A percentile compares a stretch with the other conserved stretches of the same genome.
phyloP scores from a whole-genome alignment of 192 early-diverging fungal genomes.

The Chytriomyces sp. region DNA sequence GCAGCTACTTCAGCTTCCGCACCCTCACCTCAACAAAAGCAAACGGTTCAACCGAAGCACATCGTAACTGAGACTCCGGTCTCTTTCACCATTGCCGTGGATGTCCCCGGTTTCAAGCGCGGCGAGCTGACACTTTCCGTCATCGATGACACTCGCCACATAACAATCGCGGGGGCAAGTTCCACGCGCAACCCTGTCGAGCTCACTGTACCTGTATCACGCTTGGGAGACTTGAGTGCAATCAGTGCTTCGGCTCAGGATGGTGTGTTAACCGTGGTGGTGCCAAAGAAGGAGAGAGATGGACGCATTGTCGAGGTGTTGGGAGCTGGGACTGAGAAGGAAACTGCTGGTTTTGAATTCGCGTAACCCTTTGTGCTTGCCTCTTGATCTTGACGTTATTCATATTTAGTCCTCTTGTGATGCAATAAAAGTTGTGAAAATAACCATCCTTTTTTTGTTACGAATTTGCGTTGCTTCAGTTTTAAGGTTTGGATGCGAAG shows the following conservation, averaged over 20 bases:
- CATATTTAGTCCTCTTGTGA: too few species aligned
- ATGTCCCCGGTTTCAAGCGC: constrained; percentile 14
- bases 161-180: background rate
- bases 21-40: too few species aligned
- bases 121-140: background rate
- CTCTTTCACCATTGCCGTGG: constrained; percentile 6
- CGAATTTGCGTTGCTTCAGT: too few species aligned
- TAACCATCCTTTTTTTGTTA: too few species aligned
- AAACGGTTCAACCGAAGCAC: background rate
- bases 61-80: background rate
- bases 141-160: constrained; percentile 10
- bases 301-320: constrained; percentile 14
- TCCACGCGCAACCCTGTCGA: background rate
- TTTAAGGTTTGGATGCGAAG: too few species aligned
- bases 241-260: constrained; percentile 3
- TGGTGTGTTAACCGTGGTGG: constrained; percentile 1
- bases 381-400: too few species aligned
- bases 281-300: constrained; percentile 15
- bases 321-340: too few species aligned
- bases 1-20: too few species aligned
- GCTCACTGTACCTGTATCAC: background rate
- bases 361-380: too few species aligned
- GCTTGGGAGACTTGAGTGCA: constrained; percentile 4
- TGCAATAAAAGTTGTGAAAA: too few species aligned
- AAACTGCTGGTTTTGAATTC: too few species aligned